These are phyloP conservation scores for Rhizopogon salebrosus DNA, from an alignment of 768 basidiomycete species.

Conservation along the genomic window DNA sequence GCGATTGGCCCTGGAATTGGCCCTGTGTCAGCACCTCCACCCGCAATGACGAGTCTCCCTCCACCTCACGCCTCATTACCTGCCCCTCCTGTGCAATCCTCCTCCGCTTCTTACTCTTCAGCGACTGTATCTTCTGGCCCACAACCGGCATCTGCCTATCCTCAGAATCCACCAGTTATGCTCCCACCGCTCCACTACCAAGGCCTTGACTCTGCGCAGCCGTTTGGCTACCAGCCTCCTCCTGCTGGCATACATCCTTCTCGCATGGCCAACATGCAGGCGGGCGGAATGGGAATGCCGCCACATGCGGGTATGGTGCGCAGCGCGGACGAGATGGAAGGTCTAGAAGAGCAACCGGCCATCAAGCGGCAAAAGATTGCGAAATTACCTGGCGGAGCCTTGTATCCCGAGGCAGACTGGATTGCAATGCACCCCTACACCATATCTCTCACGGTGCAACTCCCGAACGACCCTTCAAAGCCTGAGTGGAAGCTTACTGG, in stretches of 20 bases:
- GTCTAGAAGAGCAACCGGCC: constrained; percentile 63
- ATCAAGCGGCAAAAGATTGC: constrained; percentile 86
- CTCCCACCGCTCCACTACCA: constrained; percentile 83
- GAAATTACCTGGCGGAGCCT: constrained; percentile 76
- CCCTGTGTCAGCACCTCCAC: constrained; percentile 66
- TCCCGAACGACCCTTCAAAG: constrained; percentile 77
- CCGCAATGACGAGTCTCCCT: constrained; percentile 56
- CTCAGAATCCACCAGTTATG: constrained; percentile 65
- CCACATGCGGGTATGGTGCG: constrained; percentile 70
- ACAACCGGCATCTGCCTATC: constrained; percentile 76
- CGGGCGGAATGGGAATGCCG: constrained; percentile 35
- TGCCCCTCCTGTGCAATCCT: constrained; percentile 51
- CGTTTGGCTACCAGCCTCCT: constrained; percentile 75
- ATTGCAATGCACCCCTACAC: constrained; percentile 88
- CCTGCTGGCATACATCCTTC: constrained; percentile 65
- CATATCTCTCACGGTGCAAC: constrained; percentile 77
- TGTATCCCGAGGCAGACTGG: constrained; percentile 90
- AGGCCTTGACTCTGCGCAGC: constrained; percentile 68
- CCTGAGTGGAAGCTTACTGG: constrained; percentile 95
- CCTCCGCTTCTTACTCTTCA: constrained; percentile 54
- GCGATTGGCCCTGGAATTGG: constrained; percentile 88
- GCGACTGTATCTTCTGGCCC: constrained; percentile 90
- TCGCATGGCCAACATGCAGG: constrained; percentile 55
- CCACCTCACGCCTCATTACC: constrained; percentile 72
- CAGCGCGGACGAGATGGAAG: constrained; percentile 79